Evolutionary conservation across 2,329 filamentous ascomycete species (phyloP).

Genomic region (Beauveria sp.): DNA sequence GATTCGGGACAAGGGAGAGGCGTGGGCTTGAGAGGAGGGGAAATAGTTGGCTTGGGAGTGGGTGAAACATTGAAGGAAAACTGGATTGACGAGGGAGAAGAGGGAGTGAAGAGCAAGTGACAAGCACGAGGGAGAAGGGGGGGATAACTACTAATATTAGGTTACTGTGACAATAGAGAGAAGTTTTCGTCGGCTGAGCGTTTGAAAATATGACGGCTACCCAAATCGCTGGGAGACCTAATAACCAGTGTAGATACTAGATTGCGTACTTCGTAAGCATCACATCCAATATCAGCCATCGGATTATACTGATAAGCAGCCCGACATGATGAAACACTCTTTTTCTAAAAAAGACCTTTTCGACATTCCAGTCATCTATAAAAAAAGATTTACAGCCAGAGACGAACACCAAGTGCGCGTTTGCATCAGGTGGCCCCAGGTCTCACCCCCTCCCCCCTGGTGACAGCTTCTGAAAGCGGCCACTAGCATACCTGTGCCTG

Average conservation of each 20-base stretch:
- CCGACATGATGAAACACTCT: no score
- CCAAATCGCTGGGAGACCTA: not conserved
- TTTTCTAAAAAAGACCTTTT: no score
- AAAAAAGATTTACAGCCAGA: not conserved
- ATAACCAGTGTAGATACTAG: no score
- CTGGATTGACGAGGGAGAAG: not conserved
- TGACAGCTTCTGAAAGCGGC: not conserved
- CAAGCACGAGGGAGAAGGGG: not conserved
- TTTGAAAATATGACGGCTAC: no score
- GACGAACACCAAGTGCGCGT: not conserved
- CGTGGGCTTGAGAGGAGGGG: not conserved
- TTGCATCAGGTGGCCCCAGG: not conserved
- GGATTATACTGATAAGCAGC: not conserved
- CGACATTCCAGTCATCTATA: slow-evolving; percentile 3
- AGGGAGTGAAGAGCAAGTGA: not conserved
- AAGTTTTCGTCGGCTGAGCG: no score
- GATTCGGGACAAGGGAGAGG: not conserved
- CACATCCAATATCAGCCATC: not conserved
- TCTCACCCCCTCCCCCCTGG: not conserved
- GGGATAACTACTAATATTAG: no score
- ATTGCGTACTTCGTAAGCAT: not conserved
- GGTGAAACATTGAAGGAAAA: not conserved
- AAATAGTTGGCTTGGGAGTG: not conserved
- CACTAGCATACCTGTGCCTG: slow-evolving; percentile 5
- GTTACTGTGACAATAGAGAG: not conserved